These are phyloP conservation scores for Aspergillus sparsus DNA, from an alignment of 495 filamentous ascomycete genomes.

Conservation along the genomic window DNA sequence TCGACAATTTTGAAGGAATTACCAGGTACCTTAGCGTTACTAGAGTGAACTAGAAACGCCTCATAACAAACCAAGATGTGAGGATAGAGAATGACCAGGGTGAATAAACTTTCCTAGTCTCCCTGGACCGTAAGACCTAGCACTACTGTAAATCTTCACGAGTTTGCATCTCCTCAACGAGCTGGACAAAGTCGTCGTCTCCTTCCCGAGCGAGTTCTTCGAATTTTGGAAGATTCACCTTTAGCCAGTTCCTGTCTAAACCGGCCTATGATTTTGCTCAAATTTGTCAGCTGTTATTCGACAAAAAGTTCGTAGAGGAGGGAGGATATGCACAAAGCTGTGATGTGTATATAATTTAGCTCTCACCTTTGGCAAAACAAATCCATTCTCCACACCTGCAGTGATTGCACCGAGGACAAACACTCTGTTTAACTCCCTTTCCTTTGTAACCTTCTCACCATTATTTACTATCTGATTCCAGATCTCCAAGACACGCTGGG, in stretches of 20 bases:
- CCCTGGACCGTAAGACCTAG: too few species aligned
- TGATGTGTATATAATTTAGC: background rate
- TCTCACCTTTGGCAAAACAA: slow-evolving; percentile 29
- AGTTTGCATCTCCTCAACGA: slow-evolving; percentile 23
- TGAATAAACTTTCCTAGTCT: too few species aligned
- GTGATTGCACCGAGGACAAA: slow-evolving; percentile 32
- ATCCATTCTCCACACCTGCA: slow-evolving; percentile 28
- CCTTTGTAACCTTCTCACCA: slow-evolving; percentile 1
- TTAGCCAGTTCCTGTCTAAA: slow-evolving; percentile 25
- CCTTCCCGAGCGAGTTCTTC: slow-evolving; percentile 21
- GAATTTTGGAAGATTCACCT: slow-evolving; percentile 19
- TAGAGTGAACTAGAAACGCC: too few species aligned
- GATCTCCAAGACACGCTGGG: slow-evolving; percentile 10
- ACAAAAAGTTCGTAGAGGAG: too few species aligned
- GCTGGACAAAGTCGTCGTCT: slow-evolving; percentile 26
- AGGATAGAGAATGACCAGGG: too few species aligned
- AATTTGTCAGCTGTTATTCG: background rate
- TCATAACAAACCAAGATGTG: too few species aligned
- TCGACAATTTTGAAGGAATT: too few species aligned
- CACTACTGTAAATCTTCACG: slow-evolving; percentile 4
- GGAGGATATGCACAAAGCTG: too few species aligned
- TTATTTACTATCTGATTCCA: slow-evolving; percentile 27
- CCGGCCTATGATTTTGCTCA: slow-evolving; percentile 20
- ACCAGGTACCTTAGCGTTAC: too few species aligned
- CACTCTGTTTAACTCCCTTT: slow-evolving; percentile 22